phyloP scores from a whole-genome alignment of 345 rosid genomes.

The Hibiscus syriacus region DNA sequence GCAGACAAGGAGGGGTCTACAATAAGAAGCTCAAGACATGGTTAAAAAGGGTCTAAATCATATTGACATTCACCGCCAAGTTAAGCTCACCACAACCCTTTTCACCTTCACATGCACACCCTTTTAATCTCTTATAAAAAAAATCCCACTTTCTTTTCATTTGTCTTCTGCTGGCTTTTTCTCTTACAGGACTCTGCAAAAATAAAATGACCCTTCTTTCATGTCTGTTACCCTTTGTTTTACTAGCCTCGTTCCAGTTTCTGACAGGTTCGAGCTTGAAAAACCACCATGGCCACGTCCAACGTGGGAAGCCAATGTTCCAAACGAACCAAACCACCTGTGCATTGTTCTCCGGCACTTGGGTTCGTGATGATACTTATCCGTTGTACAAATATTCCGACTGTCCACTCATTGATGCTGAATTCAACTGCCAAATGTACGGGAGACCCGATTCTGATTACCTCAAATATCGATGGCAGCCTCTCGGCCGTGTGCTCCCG shows the following conservation, averaged over 20 bases:
- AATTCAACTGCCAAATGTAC: slow-evolving; percentile 68
- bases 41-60: background rate
- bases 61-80: background rate
- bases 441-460: slow-evolving; percentile 90
- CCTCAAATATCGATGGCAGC: slow-evolving; percentile 85
- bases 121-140: background rate
- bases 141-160: background rate
- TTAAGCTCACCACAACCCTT: background rate
- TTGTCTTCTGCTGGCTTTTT: background rate
- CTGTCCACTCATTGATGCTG: slow-evolving; percentile 61
- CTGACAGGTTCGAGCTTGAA: slow-evolving; percentile 41
- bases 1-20: background rate
- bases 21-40: background rate
- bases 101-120: slow-evolving; percentile 3
- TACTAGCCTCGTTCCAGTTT: slow-evolving; percentile 23
- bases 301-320: slow-evolving; percentile 42
- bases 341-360: slow-evolving; percentile 39
- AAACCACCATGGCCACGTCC: slow-evolving; percentile 43
- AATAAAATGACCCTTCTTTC: slow-evolving; percentile 22
- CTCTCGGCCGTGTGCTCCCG: slow-evolving; percentile 75
- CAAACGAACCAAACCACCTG: slow-evolving; percentile 51
- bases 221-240: slow-evolving; percentile 23
- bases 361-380: slow-evolving; percentile 70
- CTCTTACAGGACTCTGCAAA: background rate
- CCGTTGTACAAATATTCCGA: slow-evolving; percentile 53